phyloP scores from a whole-genome alignment of 176 grass and related monocot species.

The Oryza glaberrima region DNA sequence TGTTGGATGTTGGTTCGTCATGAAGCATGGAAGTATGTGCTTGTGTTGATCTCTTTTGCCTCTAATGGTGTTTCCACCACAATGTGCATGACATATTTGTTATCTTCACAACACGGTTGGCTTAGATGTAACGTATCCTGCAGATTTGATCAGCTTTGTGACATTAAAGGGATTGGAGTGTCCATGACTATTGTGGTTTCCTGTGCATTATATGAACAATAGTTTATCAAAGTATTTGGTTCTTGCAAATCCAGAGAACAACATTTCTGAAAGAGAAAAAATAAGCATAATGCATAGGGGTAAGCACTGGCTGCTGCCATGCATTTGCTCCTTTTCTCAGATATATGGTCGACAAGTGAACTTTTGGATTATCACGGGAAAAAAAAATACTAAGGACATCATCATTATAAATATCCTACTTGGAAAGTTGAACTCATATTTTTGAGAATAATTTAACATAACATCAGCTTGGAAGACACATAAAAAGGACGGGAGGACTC shows the following conservation, averaged over 20 bases:
- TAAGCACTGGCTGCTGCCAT: neutral
- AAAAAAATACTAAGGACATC: constrained; percentile 6
- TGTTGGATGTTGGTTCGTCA: neutral
- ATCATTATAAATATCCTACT: constrained; percentile 47
- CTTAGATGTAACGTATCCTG: neutral
- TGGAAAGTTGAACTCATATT: constrained; percentile 33
- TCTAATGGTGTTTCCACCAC: neutral
- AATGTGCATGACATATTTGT: neutral
- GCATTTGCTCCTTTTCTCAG: neutral
- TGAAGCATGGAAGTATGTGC: neutral
- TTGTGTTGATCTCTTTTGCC: neutral
- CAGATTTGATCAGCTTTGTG: neutral
- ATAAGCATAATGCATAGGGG: neutral
- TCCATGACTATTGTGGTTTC: no score
- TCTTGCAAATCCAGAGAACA: neutral
- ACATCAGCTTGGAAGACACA: constrained; percentile 26
- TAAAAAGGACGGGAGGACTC: constrained; percentile 18
- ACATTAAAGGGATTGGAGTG: no score
- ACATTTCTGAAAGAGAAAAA: neutral
- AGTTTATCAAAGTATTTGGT: neutral
- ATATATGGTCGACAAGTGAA: no score
- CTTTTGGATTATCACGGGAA: neutral
- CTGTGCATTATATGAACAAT: neutral
- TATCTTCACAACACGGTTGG: neutral
- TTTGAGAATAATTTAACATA: constrained; percentile 30